Conservation (phyloP, 805 yeast species). For the Monosporozyma yasuniensis region DNA sequence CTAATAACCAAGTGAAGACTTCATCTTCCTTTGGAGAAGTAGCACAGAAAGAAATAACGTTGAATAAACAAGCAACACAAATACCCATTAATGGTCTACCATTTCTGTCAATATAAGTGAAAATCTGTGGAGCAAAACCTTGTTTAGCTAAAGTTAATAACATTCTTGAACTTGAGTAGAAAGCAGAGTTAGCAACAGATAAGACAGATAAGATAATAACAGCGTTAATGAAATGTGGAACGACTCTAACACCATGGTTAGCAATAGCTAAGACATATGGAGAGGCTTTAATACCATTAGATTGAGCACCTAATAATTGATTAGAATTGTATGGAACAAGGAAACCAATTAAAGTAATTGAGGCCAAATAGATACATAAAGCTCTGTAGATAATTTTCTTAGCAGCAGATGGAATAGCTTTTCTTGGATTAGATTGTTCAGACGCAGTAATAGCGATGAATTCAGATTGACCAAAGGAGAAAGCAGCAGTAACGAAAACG, state of each 20-base stretch:
- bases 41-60: constrained; percentile 58
- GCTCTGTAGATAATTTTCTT: constrained; percentile 50
- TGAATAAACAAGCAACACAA: constrained; percentile 42
- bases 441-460: constrained; percentile 52
- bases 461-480: constrained; percentile 56
- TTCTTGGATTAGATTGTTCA: constrained; percentile 46
- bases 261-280: constrained; percentile 59
- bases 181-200: constrained; percentile 71
- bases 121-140: constrained; percentile 52
- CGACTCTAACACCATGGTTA: constrained; percentile 51
- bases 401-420: constrained; percentile 48
- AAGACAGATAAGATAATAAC: constrained; percentile 63
- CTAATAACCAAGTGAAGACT: constrained; percentile 56
- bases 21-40: constrained; percentile 49
- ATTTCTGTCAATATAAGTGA: constrained; percentile 46
- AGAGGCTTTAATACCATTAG: constrained; percentile 46
- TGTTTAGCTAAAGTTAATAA: constrained; percentile 61
- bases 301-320: constrained; percentile 35
- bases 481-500: constrained; percentile 48
- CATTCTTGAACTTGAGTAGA: constrained; percentile 65
- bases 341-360: constrained; percentile 41
- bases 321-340: constrained; percentile 44
- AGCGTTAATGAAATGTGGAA: constrained; percentile 66
- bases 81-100: constrained; percentile 59
- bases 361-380: constrained; percentile 39